These are phyloP conservation scores for Daldinia concentrica DNA, from an alignment of 495 filamentous ascomycete genomes.

Conservation along the genomic window DNA sequence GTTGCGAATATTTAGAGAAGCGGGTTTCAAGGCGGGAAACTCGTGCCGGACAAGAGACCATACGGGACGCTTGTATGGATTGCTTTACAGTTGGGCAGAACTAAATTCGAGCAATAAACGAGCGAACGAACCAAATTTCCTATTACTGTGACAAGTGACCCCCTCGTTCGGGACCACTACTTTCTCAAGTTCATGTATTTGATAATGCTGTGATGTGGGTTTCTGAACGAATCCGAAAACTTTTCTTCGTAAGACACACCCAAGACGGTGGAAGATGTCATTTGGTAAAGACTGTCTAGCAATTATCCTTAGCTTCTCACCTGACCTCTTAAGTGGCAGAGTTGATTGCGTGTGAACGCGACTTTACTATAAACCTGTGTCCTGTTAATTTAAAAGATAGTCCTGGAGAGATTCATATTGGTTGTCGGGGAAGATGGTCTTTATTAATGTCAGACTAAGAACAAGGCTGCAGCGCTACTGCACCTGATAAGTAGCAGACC, in stretches of 20 bases:
- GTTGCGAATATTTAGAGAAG: conserved; percentile 22
- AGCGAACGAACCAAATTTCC: conserved; percentile 29
- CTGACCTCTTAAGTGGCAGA: conserved; percentile 28
- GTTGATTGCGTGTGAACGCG: conserved; percentile 26
- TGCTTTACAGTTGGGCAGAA: conserved; percentile 27
- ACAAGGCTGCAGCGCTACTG: conserved; percentile 41
- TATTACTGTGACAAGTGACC: conserved; percentile 40
- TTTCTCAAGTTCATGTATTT: conserved; percentile 27
- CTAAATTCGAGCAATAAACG: conserved; percentile 24
- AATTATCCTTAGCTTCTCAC: conserved; percentile 29
- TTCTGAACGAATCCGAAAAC: conserved; percentile 16
- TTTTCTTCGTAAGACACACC: conserved; percentile 35
- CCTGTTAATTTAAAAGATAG: conserved; percentile 40
- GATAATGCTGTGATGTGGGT: conserved; percentile 20
- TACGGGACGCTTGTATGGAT: conserved; percentile 25
- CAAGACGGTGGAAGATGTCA: conserved; percentile 29
- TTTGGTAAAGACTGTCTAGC: conserved; percentile 31
- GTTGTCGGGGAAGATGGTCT: conserved; percentile 11
- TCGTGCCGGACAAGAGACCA: conserved; percentile 8
- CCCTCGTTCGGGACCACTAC: conserved; percentile 17
- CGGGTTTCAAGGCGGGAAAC: conserved; percentile 11
- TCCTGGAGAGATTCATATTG: conserved; percentile 28
- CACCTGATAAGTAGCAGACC: conserved; percentile 28
- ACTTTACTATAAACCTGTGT: conserved; percentile 29
- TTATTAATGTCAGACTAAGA: conserved; percentile 37